Evolutionary conservation across 116 monocot species (phyloP), one percentile per base, ranked within the genome.

Genomic region (Phalaenopsis hybrid): DNA sequence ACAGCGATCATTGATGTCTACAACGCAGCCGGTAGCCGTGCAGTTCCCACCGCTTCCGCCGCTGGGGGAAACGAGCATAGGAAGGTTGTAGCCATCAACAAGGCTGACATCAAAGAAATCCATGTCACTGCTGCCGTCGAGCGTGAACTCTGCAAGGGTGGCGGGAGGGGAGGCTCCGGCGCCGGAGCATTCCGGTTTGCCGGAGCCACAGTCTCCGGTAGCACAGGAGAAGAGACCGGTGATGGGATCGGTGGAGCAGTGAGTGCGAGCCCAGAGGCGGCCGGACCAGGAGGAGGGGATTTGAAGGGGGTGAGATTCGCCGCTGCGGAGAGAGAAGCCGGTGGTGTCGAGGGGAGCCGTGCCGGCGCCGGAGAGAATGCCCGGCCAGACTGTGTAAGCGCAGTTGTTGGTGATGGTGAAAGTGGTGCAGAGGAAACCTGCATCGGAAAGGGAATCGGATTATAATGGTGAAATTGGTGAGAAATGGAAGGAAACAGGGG

Each of bases 121-220:
- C 28, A 88, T 34, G 7, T 84, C 89, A 25, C 81, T 89, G 83
- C 81, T 80, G 23, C 95, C 92, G 81, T 82, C 67, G 77, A 96
- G 93, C 13, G 95, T 96, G 87, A 96, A 93, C 85, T 96, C 95
- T 5, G 93, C 93, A 3, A 96, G 91, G 20, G 93, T 93, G 73
- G 91, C 88, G 3, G 95, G 95, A 5, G 93, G 92, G 20, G 82
- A 89, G 76, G 76, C 82, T 4, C 41, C 8, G 0, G 37, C 7
- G 77, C 82, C 82, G 31, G 76, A 76, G 77, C 82, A 82, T 13
- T 59, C 57, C 6, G 46, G 4, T 3, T 6, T 3, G 63, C 48
- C 75, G 57, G 74, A 74, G 4, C 76, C 76, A 63, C 82, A 82
- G 55, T 89, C 89, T 57, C 89, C 86, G 9, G 89, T 89, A n/a